phyloP scores from a whole-genome alignment of 257 asterid species.

The Rehmannia glutinosa region DNA sequence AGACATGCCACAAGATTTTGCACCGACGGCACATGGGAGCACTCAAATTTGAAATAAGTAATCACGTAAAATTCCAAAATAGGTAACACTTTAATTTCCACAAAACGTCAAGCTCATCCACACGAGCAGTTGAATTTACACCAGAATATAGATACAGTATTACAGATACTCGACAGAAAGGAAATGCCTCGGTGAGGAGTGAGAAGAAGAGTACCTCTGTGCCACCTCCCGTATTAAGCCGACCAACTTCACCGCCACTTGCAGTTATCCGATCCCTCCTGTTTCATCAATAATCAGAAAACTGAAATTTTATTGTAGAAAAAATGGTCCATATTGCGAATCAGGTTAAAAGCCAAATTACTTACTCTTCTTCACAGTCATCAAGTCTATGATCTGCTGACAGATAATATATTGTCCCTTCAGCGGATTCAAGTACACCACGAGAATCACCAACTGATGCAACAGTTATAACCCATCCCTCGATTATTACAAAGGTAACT shows the following conservation, averaged over 20 bases:
- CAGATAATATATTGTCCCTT: constrained; percentile 74
- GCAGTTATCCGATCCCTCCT: constrained; percentile 93
- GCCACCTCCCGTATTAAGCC: constrained; percentile 98
- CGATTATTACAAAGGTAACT: constrained; percentile 87
- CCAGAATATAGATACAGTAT: neutral
- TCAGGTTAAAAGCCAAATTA: constrained; percentile 2
- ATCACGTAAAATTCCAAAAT: too few relatives aligned
- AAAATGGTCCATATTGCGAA: neutral
- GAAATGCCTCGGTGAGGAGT: neutral
- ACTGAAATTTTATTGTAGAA: neutral
- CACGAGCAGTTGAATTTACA: neutral
- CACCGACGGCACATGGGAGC: too few relatives aligned
- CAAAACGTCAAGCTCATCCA: too few relatives aligned
- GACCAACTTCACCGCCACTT: constrained; percentile 96
- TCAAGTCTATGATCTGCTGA: constrained; percentile 99
- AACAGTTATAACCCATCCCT: constrained; percentile 91
- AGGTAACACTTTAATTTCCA: too few relatives aligned
- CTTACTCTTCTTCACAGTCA: constrained; percentile 92
- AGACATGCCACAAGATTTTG: too few relatives aligned
- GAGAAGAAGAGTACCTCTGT: constrained; percentile 62
- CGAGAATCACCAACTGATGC: constrained; percentile 99
- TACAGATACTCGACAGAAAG: neutral
- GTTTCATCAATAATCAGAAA: constrained; percentile 25
- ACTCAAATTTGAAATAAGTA: too few relatives aligned
- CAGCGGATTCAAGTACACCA: constrained; percentile 88